Evolutionary conservation across 164 flowering plant species (phyloP).

Genomic region (Annona cherimola): DNA sequence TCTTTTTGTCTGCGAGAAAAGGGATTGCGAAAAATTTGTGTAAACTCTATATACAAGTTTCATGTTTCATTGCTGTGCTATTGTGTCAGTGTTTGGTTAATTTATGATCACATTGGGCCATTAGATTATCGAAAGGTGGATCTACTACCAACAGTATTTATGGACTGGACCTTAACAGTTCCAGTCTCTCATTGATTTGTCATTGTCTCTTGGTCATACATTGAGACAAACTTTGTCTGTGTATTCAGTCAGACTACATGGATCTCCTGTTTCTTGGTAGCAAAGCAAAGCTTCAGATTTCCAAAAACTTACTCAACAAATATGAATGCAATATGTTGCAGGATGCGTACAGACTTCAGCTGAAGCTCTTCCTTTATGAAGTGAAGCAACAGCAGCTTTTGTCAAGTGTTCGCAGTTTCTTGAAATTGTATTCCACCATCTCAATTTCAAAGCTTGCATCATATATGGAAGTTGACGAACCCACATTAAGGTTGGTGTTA

Average conservation of each 20-base stretch:
- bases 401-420: conserved; percentile 74
- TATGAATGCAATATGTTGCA: conserved; percentile 23
- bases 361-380: conserved; percentile 94
- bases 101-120: no score
- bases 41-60: no score
- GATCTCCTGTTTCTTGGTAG: background rate
- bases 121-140: no score
- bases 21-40: no score
- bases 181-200: no score
- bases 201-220: background rate
- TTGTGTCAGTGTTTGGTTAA: no score
- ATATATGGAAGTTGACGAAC: conserved; percentile 95
- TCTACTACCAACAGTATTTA: no score
- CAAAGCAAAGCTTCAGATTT: background rate
- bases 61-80: no score
- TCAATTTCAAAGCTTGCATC: conserved; percentile 78
- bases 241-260: background rate
- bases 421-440: conserved; percentile 90
- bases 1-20: no score
- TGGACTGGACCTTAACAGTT: no score
- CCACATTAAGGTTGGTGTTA: conserved; percentile 64
- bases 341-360: conserved; percentile 98
- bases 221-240: background rate
- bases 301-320: background rate
- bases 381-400: conserved; percentile 93